Evolutionary conservation across 257 asterid species (phyloP).

Genomic region (Fraxinus americana): DNA sequence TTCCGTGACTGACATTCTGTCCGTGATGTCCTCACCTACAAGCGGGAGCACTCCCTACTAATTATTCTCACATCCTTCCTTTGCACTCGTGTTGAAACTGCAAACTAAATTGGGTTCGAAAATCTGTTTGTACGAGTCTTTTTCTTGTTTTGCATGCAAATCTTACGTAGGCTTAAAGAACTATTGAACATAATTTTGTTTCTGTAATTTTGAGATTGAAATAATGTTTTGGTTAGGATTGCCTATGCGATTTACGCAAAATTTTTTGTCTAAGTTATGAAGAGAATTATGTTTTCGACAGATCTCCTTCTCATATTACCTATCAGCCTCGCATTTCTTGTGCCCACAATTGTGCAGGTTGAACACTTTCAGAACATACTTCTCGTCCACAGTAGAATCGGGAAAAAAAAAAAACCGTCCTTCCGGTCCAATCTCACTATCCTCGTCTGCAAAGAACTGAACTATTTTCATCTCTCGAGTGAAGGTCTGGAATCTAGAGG

Average conservation of each 20-base stretch:
- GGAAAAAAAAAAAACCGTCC: too few species aligned
- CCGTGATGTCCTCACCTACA: slow-evolving; percentile 65
- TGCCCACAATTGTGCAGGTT: too few species aligned
- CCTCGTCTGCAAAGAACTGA: too few species aligned
- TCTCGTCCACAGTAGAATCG: too few species aligned
- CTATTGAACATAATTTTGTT: slow-evolving; percentile 27
- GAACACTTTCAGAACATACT: too few species aligned
- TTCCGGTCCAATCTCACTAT: too few species aligned
- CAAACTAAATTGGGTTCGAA: background rate
- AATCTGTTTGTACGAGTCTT: background rate
- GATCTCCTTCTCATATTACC: background rate
- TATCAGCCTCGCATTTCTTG: too few species aligned
- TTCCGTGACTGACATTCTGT: slow-evolving; percentile 78
- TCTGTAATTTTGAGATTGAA: background rate
- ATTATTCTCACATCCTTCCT: background rate
- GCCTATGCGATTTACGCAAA: background rate
- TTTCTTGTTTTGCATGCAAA: background rate
- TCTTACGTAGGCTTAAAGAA: slow-evolving; percentile 12
- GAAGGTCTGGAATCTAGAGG: too few species aligned
- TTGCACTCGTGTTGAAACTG: background rate
- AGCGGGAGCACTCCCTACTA: slow-evolving; percentile 44
- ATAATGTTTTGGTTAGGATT: background rate
- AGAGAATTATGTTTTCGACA: background rate
- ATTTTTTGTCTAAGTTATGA: background rate
- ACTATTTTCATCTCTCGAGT: too few species aligned